A percentile compares a stretch with the other conserved stretches of the same genome.
phyloP scores from a whole-genome alignment of 352 stramenopile genomes.

The Lagenidium sp. region DNA sequence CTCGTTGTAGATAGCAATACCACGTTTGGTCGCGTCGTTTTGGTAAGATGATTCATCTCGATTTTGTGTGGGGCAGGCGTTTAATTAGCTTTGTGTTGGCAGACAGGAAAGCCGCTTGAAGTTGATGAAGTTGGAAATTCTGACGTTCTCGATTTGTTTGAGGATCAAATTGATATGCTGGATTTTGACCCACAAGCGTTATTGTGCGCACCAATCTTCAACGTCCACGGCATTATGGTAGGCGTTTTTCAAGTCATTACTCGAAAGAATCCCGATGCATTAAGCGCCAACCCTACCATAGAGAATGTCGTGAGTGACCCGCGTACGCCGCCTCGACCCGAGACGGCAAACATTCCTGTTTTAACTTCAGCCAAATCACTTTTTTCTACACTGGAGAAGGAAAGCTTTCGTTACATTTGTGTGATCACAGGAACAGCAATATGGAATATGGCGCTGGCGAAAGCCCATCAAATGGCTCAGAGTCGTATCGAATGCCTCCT shows the following conservation, averaged over 20 bases:
- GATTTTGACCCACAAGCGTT: slow-evolving; percentile 52
- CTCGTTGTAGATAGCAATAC: slow-evolving; percentile 46
- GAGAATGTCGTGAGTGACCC: slow-evolving; percentile 4
- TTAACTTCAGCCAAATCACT: slow-evolving; percentile 12
- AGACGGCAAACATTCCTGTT: not conserved
- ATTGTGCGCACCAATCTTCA: slow-evolving; percentile 49
- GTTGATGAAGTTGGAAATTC: slow-evolving; percentile 38
- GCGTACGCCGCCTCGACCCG: not conserved
- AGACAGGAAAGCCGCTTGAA: slow-evolving; percentile 49
- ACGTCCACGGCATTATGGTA: slow-evolving; percentile 47
- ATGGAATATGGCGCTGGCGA: slow-evolving; percentile 26
- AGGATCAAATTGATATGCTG: slow-evolving; percentile 55
- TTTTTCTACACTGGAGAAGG: slow-evolving; percentile 21
- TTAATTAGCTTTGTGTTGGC: not conserved
- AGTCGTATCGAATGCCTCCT: slow-evolving; percentile 27
- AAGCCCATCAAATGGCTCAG: slow-evolving; percentile 20
- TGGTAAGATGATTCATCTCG: slow-evolving; percentile 19
- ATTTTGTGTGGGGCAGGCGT: not conserved
- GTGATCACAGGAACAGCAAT: slow-evolving; percentile 29
- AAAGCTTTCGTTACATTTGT: slow-evolving; percentile 28
- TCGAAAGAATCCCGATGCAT: slow-evolving; percentile 15
- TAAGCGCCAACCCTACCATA: too few species aligned
- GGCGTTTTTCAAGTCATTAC: slow-evolving; percentile 60
- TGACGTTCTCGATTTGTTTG: slow-evolving; percentile 49
- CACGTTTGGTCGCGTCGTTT: slow-evolving; percentile 56